These are phyloP conservation scores for Theileria luwenshuni DNA, from an alignment of 169 alveolate genomes.

Conservation along the genomic window DNA sequence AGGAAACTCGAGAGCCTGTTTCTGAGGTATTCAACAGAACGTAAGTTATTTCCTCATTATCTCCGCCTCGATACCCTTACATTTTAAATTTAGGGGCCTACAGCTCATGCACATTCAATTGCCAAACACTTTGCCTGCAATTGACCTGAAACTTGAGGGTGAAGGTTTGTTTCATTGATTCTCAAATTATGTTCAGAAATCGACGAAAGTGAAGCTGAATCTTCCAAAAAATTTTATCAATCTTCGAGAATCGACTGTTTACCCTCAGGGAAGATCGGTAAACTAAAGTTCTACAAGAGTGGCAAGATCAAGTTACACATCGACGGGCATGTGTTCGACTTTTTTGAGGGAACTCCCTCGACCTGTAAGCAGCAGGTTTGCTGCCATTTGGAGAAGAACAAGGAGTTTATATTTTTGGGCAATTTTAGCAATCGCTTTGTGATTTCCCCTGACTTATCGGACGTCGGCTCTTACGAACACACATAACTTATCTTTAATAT, in stretches of 20 bases:
- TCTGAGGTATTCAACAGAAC: constrained; percentile 51
- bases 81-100: constrained; percentile 28
- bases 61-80: background rate
- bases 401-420: constrained; percentile 64
- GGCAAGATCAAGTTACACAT: constrained; percentile 62
- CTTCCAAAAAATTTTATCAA: constrained; percentile 31
- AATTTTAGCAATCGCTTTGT: constrained; percentile 57
- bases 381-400: constrained; percentile 60
- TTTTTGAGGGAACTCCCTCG: constrained; percentile 39
- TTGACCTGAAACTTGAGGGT: constrained; percentile 44
- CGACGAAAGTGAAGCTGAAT: background rate
- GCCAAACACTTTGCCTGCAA: constrained; percentile 62
- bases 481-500: too few species aligned
- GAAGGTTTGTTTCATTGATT: constrained; percentile 1
- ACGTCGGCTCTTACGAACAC: background rate
- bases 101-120: constrained; percentile 67
- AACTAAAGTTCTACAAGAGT: constrained; percentile 47
- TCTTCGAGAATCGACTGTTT: constrained; percentile 39
- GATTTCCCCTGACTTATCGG: constrained; percentile 52
- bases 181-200: background rate
- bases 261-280: constrained; percentile 64
- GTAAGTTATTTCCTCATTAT: constrained; percentile 25
- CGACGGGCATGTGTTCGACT: constrained; percentile 61
- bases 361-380: constrained; percentile 67
- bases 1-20: constrained; percentile 6